Evolutionary conservation across 345 rosid genomes (phyloP).

Genomic region (Corchorus capsularis): DNA sequence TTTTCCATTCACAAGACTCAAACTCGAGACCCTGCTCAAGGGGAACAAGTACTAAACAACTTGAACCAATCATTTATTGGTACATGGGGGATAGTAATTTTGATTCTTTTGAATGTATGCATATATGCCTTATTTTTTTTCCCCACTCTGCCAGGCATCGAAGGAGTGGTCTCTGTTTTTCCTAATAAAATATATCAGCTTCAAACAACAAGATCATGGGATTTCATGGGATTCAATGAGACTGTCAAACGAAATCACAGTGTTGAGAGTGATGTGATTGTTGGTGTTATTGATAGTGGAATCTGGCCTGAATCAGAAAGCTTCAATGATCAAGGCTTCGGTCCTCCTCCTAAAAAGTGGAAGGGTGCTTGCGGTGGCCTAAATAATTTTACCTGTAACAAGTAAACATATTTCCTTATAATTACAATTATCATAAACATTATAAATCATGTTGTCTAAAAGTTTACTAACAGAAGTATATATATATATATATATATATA

Average conservation of each 20-base stretch:
- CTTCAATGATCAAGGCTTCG: constrained; percentile 47
- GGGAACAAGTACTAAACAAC: too few relatives aligned
- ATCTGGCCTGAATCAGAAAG: constrained; percentile 54
- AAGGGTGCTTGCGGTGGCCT: constrained; percentile 47
- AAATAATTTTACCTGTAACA: constrained; percentile 51
- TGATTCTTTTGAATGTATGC: too few relatives aligned
- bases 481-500: too few relatives aligned
- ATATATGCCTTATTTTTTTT: neutral
- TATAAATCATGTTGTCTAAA: neutral
- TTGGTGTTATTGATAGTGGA: constrained; percentile 47
- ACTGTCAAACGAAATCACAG: constrained; percentile 7
- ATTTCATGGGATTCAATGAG: constrained; percentile 32
- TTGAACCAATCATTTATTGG: too few relatives aligned
- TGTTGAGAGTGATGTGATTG: constrained; percentile 37
- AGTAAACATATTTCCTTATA: constrained; percentile 26
- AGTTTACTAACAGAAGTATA: neutral
- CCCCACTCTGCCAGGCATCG: constrained; percentile 7
- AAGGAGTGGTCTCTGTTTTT: constrained; percentile 34
- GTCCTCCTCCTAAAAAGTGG: constrained; percentile 55
- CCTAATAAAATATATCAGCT: constrained; percentile 20
- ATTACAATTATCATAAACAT: too few relatives aligned
- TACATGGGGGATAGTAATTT: neutral
- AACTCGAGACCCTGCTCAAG: too few relatives aligned
- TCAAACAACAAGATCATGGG: constrained; percentile 44
- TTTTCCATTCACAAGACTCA: too few relatives aligned